Conservation (phyloP, 352 stramenopile species). For the Saprolegnia parasitica region DNA sequence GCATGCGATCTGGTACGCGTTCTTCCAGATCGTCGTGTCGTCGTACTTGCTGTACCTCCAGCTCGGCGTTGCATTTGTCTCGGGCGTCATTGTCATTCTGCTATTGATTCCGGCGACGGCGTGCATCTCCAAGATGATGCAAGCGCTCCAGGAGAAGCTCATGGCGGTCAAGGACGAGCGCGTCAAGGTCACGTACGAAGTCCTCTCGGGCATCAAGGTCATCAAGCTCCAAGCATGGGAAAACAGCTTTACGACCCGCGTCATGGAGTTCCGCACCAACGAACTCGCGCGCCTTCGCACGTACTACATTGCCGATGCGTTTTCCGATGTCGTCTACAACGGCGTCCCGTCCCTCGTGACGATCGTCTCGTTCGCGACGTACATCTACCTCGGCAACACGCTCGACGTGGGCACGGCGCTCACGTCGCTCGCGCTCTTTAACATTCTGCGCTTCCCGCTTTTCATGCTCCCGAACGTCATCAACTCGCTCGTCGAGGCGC, state of each 20-base stretch:
- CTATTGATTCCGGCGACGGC: constrained; percentile 91
- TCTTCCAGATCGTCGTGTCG: constrained; percentile 74
- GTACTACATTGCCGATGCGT: constrained; percentile 54
- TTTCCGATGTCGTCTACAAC: constrained; percentile 60
- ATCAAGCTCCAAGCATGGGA: constrained; percentile 98
- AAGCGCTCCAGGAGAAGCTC: constrained; percentile 73
- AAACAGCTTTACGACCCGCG: constrained; percentile 54
- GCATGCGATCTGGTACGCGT: constrained; percentile 85
- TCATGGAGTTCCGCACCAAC: constrained; percentile 53
- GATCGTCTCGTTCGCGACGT: constrained; percentile 57
- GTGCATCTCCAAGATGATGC: constrained; percentile 83
- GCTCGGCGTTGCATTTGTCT: constrained; percentile 84
- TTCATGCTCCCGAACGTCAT: constrained; percentile 87
- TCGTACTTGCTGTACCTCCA: constrained; percentile 67
- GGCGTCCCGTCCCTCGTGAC: constrained; percentile 82
- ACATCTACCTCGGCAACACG: constrained; percentile 43
- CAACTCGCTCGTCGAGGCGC: constrained; percentile 44
- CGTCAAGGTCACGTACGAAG: constrained; percentile 91
- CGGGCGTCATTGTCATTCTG: constrained; percentile 90
- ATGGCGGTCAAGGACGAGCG: constrained; percentile 90
- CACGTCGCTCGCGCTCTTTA: constrained; percentile 94
- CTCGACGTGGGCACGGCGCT: constrained; percentile 89
- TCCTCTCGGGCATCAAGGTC: constrained; percentile 91
- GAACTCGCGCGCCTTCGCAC: constrained; percentile 75
- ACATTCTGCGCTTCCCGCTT: constrained; percentile 94